Conservation (phyloP, 352 stramenopile species). For the Globisporangium abappressorium region DNA sequence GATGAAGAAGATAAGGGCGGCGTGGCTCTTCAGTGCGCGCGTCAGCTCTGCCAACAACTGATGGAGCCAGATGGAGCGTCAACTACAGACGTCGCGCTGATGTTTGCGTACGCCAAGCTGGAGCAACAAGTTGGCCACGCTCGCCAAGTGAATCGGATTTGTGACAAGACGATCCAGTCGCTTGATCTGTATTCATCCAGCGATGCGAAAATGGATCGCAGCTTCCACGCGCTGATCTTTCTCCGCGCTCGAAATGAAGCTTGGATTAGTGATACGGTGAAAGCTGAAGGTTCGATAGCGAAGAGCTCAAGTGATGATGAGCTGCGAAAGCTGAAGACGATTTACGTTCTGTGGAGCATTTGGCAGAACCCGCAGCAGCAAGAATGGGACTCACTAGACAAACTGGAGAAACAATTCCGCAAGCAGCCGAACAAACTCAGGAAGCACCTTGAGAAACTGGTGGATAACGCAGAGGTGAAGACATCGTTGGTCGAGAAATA, state of each 20-base stretch:
- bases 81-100: slow-evolving; percentile 22
- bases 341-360: slow-evolving; percentile 39
- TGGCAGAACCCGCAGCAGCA: slow-evolving; percentile 22
- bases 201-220: slow-evolving; percentile 10
- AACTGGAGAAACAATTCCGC: slow-evolving; percentile 32
- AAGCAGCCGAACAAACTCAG: slow-evolving; percentile 20
- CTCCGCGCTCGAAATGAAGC: slow-evolving; percentile 39
- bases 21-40: slow-evolving; percentile 15
- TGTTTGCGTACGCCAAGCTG: slow-evolving; percentile 54
- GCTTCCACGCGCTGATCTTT: slow-evolving; percentile 57
- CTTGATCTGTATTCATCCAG: slow-evolving; percentile 12
- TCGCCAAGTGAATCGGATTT: slow-evolving; percentile 48
- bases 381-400: slow-evolving; percentile 30
- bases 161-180: slow-evolving; percentile 47
- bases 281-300: background rate
- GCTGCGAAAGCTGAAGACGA: slow-evolving; percentile 11
- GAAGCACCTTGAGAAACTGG: slow-evolving; percentile 19
- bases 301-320: background rate
- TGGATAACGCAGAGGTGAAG: slow-evolving; percentile 16
- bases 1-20: background rate
- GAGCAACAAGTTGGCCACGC: slow-evolving; percentile 45
- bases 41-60: slow-evolving; percentile 38
- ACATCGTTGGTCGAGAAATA: slow-evolving; percentile 34
- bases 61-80: background rate
- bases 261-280: slow-evolving; percentile 11